phyloP scores from a whole-genome alignment of 768 basidiomycete genomes.

The Lactarius quietus region DNA sequence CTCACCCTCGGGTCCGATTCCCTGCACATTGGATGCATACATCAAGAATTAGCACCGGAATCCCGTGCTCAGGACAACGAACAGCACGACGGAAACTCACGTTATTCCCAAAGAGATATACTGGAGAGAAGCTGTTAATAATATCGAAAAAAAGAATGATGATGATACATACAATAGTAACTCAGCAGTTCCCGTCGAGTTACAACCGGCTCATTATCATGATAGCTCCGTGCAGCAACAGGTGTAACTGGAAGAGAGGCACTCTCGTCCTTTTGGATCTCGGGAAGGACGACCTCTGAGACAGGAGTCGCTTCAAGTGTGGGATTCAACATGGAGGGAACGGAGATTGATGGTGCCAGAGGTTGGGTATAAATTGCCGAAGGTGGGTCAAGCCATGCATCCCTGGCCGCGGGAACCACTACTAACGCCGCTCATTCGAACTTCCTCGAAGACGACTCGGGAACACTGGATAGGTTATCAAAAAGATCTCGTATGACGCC shows the following conservation, averaged over 20 bases:
- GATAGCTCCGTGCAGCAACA: conserved; percentile 27
- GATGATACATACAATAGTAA: conserved; percentile 57
- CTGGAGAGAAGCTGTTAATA: conserved; percentile 36
- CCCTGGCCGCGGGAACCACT: too few species aligned
- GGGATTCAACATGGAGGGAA: neutral
- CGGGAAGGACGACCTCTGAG: neutral
- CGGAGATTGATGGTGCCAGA: neutral
- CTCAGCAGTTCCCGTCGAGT: conserved; percentile 74
- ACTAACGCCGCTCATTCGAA: too few species aligned
- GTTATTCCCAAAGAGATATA: conserved; percentile 80
- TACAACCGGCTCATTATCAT: conserved; percentile 66
- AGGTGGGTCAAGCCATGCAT: too few species aligned
- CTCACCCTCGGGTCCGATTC: conserved; percentile 52
- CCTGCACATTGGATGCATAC: conserved; percentile 36
- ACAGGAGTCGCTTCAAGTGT: neutral
- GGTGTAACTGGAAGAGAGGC: neutral
- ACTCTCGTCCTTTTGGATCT: neutral
- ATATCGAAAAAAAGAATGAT: conserved; percentile 38
- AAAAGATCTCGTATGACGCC: too few species aligned
- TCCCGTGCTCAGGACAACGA: neutral
- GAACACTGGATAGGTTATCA: too few species aligned
- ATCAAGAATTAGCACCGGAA: conserved; percentile 22
- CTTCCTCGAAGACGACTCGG: neutral
- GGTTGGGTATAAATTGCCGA: neutral
- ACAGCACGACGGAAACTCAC: conserved; percentile 36